Percentiles rank a stretch among this genome's conserved stretches.
Conservation (phyloP, 2,329 filamentous ascomycete species). For the Sporothrix schenckii region DNA sequence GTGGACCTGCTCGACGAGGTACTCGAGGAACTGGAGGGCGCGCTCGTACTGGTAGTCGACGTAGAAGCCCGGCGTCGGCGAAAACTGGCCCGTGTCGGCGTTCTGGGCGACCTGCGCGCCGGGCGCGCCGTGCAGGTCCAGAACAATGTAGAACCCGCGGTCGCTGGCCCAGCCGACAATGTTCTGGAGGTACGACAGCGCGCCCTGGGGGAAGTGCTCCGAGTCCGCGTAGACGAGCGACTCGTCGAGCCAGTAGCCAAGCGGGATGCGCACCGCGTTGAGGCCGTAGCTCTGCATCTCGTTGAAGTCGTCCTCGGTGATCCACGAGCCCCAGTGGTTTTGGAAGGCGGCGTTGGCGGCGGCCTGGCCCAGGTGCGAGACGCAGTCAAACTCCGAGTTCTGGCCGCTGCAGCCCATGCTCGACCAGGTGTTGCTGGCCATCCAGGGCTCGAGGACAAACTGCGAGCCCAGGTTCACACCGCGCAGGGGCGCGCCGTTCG, state of each 20-base stretch:
- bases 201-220: constrained; percentile 56
- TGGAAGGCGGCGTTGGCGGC: constrained; percentile 52
- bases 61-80: constrained; percentile 55
- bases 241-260: constrained; percentile 61
- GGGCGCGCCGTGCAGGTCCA: constrained; percentile 57
- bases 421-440: constrained; percentile 51
- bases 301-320: constrained; percentile 53
- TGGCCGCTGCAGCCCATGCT: constrained; percentile 51
- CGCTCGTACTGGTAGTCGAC: constrained; percentile 59
- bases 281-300: constrained; percentile 55
- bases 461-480: constrained; percentile 48
- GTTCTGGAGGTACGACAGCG: constrained; percentile 50
- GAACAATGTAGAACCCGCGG: constrained; percentile 56
- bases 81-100: constrained; percentile 51
- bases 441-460: constrained; percentile 58
- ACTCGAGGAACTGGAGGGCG: constrained; percentile 58
- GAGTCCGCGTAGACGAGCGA: constrained; percentile 50
- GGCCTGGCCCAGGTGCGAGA: constrained; percentile 52
- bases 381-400: constrained; percentile 59
- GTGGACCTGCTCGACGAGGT: constrained; percentile 58
- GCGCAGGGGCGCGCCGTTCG: constrained; percentile 43
- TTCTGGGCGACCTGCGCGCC: constrained; percentile 51
- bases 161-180: constrained; percentile 54
- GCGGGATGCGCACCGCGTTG: constrained; percentile 58
- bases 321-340: constrained; percentile 55